phyloP scores from a whole-genome alignment of 306 rosid species.

The Quercus mongolica region DNA sequence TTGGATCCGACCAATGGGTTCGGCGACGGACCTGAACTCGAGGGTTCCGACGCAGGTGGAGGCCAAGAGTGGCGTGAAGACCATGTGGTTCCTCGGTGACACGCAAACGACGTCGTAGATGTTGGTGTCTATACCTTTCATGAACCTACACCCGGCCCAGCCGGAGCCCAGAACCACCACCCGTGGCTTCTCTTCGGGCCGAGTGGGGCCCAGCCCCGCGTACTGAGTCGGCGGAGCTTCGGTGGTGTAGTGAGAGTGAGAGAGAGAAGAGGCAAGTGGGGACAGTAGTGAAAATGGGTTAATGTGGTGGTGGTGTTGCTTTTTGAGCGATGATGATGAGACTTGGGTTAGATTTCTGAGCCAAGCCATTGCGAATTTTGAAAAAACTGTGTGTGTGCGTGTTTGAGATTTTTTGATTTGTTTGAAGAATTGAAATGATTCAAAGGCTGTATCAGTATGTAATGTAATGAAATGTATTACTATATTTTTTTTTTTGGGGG shows the following conservation, averaged over 20 bases:
- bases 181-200: constrained; percentile 72
- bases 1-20: constrained; percentile 84
- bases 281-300: constrained; percentile 34
- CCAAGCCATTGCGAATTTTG: constrained; percentile 43
- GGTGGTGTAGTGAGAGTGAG: constrained; percentile 39
- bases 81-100: constrained; percentile 98
- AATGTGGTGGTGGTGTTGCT: neutral
- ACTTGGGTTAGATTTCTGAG: constrained; percentile 51
- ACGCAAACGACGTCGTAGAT: constrained; percentile 84
- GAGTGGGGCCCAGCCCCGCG: constrained; percentile 51
- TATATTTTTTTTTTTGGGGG: too few relatives aligned
- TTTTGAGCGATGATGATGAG: constrained; percentile 31
- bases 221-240: constrained; percentile 3
- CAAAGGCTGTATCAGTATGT: too few relatives aligned
- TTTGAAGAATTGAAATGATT: too few relatives aligned
- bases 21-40: constrained; percentile 90
- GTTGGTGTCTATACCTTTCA: constrained; percentile 72
- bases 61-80: constrained; percentile 91
- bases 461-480: too few relatives aligned
- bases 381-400: too few relatives aligned
- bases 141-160: constrained; percentile 89
- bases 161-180: constrained; percentile 91
- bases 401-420: too few relatives aligned
- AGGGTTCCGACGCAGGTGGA: constrained; percentile 97
- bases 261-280: neutral